Percentiles rank a stretch among this genome's conserved stretches.
These are phyloP conservation scores for Cutaneotrichosporon mucoides DNA, from an alignment of 1,284 basidiomycete genomes.

Conservation along the genomic window DNA sequence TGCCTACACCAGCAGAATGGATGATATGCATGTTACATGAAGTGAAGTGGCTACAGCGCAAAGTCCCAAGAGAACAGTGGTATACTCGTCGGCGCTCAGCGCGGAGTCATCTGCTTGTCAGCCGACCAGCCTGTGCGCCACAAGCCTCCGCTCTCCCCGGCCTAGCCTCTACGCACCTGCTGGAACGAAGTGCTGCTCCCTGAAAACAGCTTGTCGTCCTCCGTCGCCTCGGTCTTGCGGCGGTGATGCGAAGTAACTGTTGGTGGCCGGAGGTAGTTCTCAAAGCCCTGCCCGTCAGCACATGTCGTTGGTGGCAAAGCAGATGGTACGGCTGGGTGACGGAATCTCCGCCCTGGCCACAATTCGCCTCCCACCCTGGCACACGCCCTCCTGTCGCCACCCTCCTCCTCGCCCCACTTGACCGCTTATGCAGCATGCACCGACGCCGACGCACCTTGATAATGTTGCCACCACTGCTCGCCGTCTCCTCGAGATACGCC, in stretches of 20 bases:
- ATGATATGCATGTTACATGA: too few relatives aligned
- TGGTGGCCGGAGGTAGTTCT: conserved; percentile 50
- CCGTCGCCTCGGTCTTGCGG: conserved; percentile 43
- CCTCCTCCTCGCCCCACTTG: too few relatives aligned
- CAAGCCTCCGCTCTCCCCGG: too few relatives aligned
- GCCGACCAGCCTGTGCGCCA: conserved; percentile 19
- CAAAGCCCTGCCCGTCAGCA: conserved; percentile 46
- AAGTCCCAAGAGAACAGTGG: too few relatives aligned
- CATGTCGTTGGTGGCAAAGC: background rate
- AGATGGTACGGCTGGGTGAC: too few relatives aligned
- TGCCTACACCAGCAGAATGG: too few relatives aligned
- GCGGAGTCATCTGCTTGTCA: too few relatives aligned
- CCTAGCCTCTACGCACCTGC: conserved; percentile 11
- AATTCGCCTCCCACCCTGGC: too few relatives aligned
- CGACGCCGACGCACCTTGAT: conserved; percentile 40
- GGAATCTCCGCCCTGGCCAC: too few relatives aligned
- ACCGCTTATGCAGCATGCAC: background rate
- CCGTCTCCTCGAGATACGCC: conserved; percentile 51
- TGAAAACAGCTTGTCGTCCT: conserved; percentile 49
- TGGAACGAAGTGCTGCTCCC: conserved; percentile 46
- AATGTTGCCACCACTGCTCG: conserved; percentile 47
- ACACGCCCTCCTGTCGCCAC: background rate
- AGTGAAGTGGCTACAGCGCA: too few relatives aligned
- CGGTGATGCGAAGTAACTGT: conserved; percentile 22
- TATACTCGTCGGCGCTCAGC: too few relatives aligned